Evolutionary conservation across 2,329 filamentous ascomycete genomes (phyloP), one percentile per base, ranked within the genome.

Genomic region (Leptographium radiaticola): DNA sequence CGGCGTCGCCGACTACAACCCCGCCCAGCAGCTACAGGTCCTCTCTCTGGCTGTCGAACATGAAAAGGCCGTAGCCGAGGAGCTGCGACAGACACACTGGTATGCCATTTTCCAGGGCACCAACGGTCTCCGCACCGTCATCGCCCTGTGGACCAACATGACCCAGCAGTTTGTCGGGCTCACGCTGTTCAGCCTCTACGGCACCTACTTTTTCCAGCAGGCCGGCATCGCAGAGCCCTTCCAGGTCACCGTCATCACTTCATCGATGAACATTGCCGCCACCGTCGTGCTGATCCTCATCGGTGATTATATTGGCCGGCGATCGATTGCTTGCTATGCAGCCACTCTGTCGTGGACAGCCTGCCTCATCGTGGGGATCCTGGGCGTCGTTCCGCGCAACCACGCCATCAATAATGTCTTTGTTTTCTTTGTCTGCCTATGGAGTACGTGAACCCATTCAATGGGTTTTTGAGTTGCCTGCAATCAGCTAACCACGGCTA

Each of bases 141-240:
- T 63, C 13, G 57, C 66, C 4, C 52, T 62, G 18, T 67, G 63
- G 63, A 62, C 64, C 1, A 54, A 60, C 36, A 36, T 62, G 16
- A 52, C 59, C 4, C 58, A 56, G 52, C 60, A 62, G 36, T 60
- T 61, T 45, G 54, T 62, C 12, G 61, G 61, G 2, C 52, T 62
- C 18, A 58, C 58, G 10, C 53, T 63, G 7, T 61, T 62, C 36
- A 53, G 44, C 15, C 59, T 57, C 5, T 63, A 57, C 47, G 60
- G 55, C 13, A 57, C 57, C 2, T 68, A 66, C 54, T 68, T 68
- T 48, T 68, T 67, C 40, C 62, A 66, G 51, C 66, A 67, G 49
- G 65, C 65, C 15, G 66, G 66, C 4, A 36, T 64, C 0, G 36
- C 49, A 6, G 57, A 63, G 10, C 60, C 62, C 0, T 63, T 64